Conservation (phyloP, 1,284 basidiomycete genomes). For the Omphalotus olearius region DNA sequence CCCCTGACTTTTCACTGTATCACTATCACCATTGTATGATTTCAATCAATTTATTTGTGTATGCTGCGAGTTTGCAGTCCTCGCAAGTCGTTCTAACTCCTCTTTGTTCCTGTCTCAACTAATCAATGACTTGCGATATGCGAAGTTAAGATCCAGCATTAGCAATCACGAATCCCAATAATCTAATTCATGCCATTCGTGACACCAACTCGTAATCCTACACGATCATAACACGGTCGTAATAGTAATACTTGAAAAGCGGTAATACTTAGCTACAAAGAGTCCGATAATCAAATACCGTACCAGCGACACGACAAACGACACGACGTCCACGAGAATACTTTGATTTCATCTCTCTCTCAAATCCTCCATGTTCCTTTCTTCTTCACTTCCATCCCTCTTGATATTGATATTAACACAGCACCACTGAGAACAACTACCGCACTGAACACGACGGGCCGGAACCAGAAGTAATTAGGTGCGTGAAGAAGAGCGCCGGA, state of each 20-base stretch:
- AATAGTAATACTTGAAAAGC: not conserved
- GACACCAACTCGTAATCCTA: too few species aligned
- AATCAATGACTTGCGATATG: too few species aligned
- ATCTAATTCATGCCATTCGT: too few species aligned
- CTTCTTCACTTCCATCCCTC: constrained; percentile 11
- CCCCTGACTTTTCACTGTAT: too few species aligned
- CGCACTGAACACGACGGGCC: constrained; percentile 18
- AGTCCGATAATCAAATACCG: not conserved
- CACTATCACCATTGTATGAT: too few species aligned
- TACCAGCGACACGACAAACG: not conserved
- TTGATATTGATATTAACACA: constrained; percentile 6
- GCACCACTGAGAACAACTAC: constrained; percentile 12
- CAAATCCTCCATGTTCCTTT: constrained; percentile 14
- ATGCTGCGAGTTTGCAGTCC: too few species aligned
- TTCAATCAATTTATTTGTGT: too few species aligned
- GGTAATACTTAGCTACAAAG: not conserved
- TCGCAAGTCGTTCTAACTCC: too few species aligned
- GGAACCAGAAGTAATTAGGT: constrained; percentile 17
- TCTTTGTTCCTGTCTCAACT: too few species aligned
- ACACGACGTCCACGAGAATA: not conserved
- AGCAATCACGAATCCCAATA: too few species aligned
- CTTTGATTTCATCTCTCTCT: not conserved
- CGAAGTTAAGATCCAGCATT: too few species aligned
- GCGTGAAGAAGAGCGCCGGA: constrained; percentile 17
- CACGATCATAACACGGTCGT: too few species aligned